phyloP scores from a whole-genome alignment of 164 flowering plant genomes.

The Berberis vulgaris region DNA sequence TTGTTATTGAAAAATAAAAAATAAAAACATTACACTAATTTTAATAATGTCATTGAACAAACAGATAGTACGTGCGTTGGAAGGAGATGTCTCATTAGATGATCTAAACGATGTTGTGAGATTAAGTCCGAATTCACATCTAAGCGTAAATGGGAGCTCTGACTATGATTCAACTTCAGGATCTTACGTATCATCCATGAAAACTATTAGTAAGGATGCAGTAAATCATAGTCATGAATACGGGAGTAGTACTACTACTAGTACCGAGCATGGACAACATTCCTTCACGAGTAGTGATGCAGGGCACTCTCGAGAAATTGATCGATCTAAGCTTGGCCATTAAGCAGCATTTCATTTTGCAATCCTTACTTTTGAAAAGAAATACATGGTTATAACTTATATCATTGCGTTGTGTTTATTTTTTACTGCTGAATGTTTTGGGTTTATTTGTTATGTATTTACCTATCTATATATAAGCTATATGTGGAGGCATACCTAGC shows the following conservation, averaged over 20 bases:
- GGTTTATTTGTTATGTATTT: no score
- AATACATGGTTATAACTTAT: background rate
- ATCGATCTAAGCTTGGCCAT: background rate
- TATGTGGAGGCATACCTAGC: no score
- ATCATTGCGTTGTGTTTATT: background rate
- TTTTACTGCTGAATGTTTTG: background rate
- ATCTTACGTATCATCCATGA: slow-evolving; percentile 31
- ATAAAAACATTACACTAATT: no score
- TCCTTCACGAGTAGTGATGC: background rate
- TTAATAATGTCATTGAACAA: background rate
- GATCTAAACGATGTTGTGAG: slow-evolving; percentile 38
- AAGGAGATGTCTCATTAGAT: slow-evolving; percentile 62
- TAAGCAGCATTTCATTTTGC: slow-evolving; percentile 1
- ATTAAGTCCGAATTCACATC: slow-evolving; percentile 21
- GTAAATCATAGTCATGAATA: slow-evolving; percentile 1
- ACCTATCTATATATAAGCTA: no score
- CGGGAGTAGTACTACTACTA: slow-evolving; percentile 1
- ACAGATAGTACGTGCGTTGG: slow-evolving; percentile 68
- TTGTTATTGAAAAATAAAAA: no score
- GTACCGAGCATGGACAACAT: background rate
- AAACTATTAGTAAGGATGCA: slow-evolving; percentile 24
- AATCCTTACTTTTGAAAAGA: background rate
- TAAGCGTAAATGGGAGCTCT: slow-evolving; percentile 22
- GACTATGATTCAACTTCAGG: slow-evolving; percentile 23
- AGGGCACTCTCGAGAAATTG: slow-evolving; percentile 4